Percentiles rank a stretch among this genome's conserved stretches.
phyloP scores from a whole-genome alignment of 2,329 filamentous ascomycete genomes.

The Sporothrix schenckii region DNA sequence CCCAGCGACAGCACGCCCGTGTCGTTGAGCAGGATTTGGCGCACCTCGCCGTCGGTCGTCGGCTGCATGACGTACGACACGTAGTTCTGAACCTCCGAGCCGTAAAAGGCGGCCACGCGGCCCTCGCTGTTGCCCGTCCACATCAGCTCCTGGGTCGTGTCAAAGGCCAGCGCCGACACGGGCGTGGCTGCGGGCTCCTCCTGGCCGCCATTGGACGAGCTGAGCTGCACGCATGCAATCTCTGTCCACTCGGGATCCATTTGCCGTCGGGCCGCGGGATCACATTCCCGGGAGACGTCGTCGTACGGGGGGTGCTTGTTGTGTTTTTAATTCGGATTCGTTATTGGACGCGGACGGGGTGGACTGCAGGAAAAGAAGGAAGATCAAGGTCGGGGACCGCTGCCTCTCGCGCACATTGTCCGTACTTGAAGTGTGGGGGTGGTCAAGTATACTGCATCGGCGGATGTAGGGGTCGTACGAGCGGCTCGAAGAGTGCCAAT shows the following conservation, averaged over 20 bases:
- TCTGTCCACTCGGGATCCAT: slow-evolving; percentile 39
- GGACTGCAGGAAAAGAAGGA: not conserved
- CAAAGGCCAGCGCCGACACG: slow-evolving; percentile 82
- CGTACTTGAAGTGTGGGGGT: not conserved
- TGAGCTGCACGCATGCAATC: slow-evolving; percentile 75
- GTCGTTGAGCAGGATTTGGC: slow-evolving; percentile 88
- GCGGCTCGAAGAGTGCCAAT: not conserved
- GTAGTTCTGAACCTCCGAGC: slow-evolving; percentile 81
- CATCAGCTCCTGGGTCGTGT: slow-evolving; percentile 82
- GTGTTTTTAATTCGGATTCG: not conserved
- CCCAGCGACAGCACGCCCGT: slow-evolving; percentile 87
- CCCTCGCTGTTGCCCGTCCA: slow-evolving; percentile 75
- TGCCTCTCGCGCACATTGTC: slow-evolving; percentile 13
- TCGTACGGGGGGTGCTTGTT: not conserved
- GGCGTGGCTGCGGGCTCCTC: slow-evolving; percentile 64
- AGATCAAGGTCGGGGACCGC: not conserved
- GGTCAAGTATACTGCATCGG: not conserved
- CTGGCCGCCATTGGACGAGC: slow-evolving; percentile 71
- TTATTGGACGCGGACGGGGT: not conserved
- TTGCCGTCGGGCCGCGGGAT: slow-evolving; percentile 29
- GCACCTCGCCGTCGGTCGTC: slow-evolving; percentile 73
- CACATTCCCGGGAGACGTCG: slow-evolving; percentile 31
- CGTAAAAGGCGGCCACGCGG: slow-evolving; percentile 84
- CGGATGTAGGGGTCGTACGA: not conserved
- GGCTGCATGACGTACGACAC: slow-evolving; percentile 85